phyloP scores from a whole-genome alignment of 208 protist genomes.

The Crithidia thermophila region DNA sequence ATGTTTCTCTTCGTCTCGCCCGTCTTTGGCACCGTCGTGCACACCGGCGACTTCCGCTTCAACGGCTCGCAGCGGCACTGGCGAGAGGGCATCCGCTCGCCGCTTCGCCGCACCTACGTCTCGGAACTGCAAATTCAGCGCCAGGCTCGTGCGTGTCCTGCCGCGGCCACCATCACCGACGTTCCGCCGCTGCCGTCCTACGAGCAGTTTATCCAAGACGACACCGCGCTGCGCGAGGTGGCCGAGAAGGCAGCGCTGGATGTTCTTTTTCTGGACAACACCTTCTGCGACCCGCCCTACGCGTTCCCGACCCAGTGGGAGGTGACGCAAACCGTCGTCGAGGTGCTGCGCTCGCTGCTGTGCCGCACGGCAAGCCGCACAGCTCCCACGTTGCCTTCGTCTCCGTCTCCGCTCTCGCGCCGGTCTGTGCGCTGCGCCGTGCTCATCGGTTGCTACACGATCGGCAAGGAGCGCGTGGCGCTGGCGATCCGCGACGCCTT shows the following conservation, averaged over 20 bases:
- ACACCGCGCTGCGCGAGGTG: conserved; percentile 50
- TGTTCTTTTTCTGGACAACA: conserved; percentile 93
- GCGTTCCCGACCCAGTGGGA: conserved; percentile 77
- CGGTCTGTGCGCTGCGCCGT: conserved; percentile 53
- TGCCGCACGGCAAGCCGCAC: conserved; percentile 17
- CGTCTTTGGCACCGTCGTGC: conserved; percentile 68
- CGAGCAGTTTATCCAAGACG: conserved; percentile 59
- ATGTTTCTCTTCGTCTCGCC: conserved; percentile 88
- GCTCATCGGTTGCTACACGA: conserved; percentile 90
- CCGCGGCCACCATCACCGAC: background rate
- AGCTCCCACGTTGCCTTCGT: background rate
- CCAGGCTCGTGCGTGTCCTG: background rate
- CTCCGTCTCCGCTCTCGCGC: background rate
- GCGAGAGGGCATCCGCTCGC: conserved; percentile 11
- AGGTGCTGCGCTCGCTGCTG: conserved; percentile 49
- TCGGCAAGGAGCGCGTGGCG: conserved; percentile 91
- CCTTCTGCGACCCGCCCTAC: conserved; percentile 87
- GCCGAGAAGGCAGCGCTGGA: conserved; percentile 48
- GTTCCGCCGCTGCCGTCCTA: conserved; percentile 29
- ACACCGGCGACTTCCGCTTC: conserved; percentile 95
- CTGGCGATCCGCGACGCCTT: conserved; percentile 77
- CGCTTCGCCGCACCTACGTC: conserved; percentile 7
- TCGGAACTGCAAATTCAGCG: background rate
- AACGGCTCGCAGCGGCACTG: conserved; percentile 36
- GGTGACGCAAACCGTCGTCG: conserved; percentile 50